Evolutionary conservation across 352 stramenopile species (phyloP).

Genomic region (Albugo laibachii): DNA sequence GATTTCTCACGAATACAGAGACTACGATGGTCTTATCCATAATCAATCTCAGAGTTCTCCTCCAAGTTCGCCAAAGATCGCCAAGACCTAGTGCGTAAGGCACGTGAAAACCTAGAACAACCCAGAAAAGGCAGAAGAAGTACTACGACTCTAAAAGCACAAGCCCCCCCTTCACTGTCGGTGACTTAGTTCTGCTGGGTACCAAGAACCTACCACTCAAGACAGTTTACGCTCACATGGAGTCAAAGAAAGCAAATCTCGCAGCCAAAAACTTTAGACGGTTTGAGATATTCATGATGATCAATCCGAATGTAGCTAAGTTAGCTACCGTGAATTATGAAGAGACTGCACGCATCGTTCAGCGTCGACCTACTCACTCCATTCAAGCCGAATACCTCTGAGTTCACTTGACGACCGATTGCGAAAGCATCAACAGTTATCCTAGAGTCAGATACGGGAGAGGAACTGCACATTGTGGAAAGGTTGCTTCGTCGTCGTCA

Average conservation of each 20-base stretch:
- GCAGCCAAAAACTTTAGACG: slow-evolving; percentile 1
- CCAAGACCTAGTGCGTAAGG: slow-evolving; percentile 1
- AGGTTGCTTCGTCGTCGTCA: neutral
- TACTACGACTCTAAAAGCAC: slow-evolving; percentile 4
- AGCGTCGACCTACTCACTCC: neutral
- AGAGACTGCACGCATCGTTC: neutral
- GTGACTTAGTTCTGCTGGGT: neutral
- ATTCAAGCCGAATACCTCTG: neutral
- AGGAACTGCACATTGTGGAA: neutral
- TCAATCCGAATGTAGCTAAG: slow-evolving; percentile 5
- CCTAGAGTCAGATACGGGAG: neutral
- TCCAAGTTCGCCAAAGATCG: slow-evolving; percentile 2
- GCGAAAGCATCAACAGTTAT: neutral
- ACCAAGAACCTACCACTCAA: slow-evolving; percentile 5
- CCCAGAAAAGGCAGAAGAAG: slow-evolving; percentile 5
- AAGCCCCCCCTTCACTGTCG: neutral
- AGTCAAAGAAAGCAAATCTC: slow-evolving; percentile 4
- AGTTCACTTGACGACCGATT: neutral
- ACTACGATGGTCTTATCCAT: too few species aligned
- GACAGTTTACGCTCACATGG: neutral
- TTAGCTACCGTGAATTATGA: slow-evolving; percentile 3
- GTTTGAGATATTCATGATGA: slow-evolving; percentile 7
- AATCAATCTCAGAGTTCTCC: too few species aligned
- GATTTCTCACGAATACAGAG: too few species aligned
- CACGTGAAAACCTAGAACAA: slow-evolving; percentile 1